Base-by-base conservation (phyloP, 2,329 filamentous ascomycete species). In the Stagonosporopsis rhizophila region DNA sequence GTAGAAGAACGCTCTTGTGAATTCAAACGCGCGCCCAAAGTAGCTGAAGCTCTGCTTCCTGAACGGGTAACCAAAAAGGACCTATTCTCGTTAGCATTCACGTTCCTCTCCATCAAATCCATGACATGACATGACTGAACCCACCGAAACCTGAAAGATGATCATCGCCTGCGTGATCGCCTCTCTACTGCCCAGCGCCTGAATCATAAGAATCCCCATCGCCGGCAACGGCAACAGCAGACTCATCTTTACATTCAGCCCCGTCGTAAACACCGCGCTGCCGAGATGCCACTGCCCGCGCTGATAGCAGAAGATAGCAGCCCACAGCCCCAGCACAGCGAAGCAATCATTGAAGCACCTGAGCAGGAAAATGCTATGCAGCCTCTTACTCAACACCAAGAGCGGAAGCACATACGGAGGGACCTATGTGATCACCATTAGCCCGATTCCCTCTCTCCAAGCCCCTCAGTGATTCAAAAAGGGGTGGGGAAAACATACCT, bases 291-390 rank as follows among this genome's bases (percentile, higher is more conserved):
- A 97, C 54, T 83, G 80, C 28, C 87, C 83, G 41, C 84, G 85
- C 79, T 97, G 91, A 72, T 92, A 90, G 61, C 86, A 81, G 71
- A 86, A 89, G 35, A 98, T 87, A n/a, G 91, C 86, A 17, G 87
- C 75, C 85, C 92, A 98, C 59, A 99, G 83, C 64, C 91, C 91
- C 66, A 95, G 82, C 4, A 89, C 86, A 17, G 93, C 93, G 72
- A 96, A 90, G 66, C 92, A 91, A 78, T 99, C 95, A 77, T 99
- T 99, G 82, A 99, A 99, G 70, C 94, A 89, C 39, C 95, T 87
- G 52, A 99, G 83, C 65, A 99, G 79, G 71, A 95, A 99, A 66
- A 99, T 89, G 75, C 92, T 96, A 76, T 99, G 95, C 23, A 98
- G 80, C 32, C 95, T 86, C 77, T 98, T 98, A 52, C 93, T 97